Conservation (phyloP, 2,329 filamentous ascomycete species). For the Magnaporthiopsis poae region DNA sequence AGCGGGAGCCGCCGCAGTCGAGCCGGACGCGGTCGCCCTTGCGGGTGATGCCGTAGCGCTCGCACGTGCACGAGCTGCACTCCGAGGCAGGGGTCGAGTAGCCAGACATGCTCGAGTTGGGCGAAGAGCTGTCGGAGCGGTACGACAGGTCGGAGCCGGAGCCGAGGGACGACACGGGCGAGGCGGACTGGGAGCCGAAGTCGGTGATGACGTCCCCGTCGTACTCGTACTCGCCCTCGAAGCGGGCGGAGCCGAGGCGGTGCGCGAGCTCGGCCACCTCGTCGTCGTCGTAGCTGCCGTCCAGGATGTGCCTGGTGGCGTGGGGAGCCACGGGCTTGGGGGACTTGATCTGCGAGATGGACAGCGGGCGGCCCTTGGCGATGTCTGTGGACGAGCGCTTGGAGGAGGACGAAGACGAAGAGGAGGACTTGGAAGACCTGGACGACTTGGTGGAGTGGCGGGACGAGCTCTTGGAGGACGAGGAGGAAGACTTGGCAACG, state of each 20-base stretch:
- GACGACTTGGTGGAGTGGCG: conserved; percentile 27
- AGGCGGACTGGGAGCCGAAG: conserved; percentile 36
- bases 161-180: conserved; percentile 51
- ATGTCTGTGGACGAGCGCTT: conserved; percentile 52
- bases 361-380: conserved; percentile 79
- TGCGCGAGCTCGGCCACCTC: conserved; percentile 70
- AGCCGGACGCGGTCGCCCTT: conserved; percentile 88
- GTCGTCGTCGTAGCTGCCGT: conserved; percentile 68
- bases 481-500: conserved; percentile 54
- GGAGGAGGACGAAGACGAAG: conserved; percentile 24
- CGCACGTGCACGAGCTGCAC: conserved; percentile 76
- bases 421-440: conserved; percentile 29
- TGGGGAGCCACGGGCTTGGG: conserved; percentile 83
- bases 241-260: conserved; percentile 47
- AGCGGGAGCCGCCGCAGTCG: conserved; percentile 83
- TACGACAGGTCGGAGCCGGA: conserved; percentile 60
- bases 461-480: conserved; percentile 34
- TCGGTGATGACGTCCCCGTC: conserved; percentile 46
- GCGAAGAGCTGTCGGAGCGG: conserved; percentile 64
- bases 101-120: conserved; percentile 63
- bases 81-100: conserved; percentile 73
- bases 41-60: conserved; percentile 93
- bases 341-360: conserved; percentile 78
- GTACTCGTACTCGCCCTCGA: conserved; percentile 32
- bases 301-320: conserved; percentile 77